Base-by-base conservation (phyloP, 1,284 basidiomycete genomes). In the Tylopilus sp. region DNA sequence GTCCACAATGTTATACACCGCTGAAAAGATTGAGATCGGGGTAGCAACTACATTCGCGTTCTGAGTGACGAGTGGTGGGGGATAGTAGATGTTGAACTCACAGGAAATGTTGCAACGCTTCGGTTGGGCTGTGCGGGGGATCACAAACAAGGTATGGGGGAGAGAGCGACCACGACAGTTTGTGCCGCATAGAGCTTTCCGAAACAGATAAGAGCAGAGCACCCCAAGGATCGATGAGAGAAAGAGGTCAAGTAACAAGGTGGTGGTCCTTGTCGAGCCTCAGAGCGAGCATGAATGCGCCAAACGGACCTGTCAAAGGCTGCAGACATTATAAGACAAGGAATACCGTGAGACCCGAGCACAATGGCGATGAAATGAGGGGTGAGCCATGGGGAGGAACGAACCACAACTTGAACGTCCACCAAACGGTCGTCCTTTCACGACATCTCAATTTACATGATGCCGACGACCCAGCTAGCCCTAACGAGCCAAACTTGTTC, bases 361-460 rank as follows among this genome's bases (percentile, higher is more conserved):
- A 56, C 46, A n/a, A 52, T 55, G 1, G 13, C 33, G 0, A 25
- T 59, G 52, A 29, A 61, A 64, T 31, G 46, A 46, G 0, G 19
- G 35, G 12, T 15, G 34, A 44, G 60, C n/a, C n/a, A n/a, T n/a
- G n/a, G n/a, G n/a, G n/a, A n/a, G n/a, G 18, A 25, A n/a, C 28
- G 8, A 16, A 37, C 45, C 12, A 47, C 39, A n/a, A 23, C 21
- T 23, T 23, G 21, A 28, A 58, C 55, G 52, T 21, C 53, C 4
- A 40, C 81, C 83, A 84, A 60, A 76, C 61, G 58, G 89, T 89
- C 65, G 76, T 84, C 34, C 64, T n/a, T n/a, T 65, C 36, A 87
- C 84, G 82, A 0, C 86, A 90, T 53, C 94, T 95, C 59, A 92
- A 85, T 91, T 0, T 76, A 81, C n/a, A n/a, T n/a, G n/a, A n/a